Evolutionary conservation across 139 green algal species (phyloP), one percentile per base, ranked within the genome.

Genomic region (Mesostigma viride): DNA sequence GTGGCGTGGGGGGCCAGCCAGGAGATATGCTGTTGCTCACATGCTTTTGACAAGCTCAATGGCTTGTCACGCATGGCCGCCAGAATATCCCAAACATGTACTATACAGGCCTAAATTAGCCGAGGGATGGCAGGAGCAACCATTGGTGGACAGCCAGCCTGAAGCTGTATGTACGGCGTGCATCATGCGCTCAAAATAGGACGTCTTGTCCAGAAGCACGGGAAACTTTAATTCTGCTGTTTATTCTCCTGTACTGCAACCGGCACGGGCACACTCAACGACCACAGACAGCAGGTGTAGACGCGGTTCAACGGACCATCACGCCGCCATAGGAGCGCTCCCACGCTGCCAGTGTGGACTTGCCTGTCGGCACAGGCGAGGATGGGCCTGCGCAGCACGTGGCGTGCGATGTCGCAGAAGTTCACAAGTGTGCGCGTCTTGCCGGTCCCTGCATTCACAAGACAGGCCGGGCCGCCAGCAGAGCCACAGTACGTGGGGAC

Each of bases 341-440:
- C 6, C 36, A 11, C 11, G 36, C 36, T 11, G 6, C 11, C 11
- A 48, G 6, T 6, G 6, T 6, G 0, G 5, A 62, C 40, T 24
- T 6, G 32, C 63, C 63, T 69, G 35, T 76, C 69, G 5, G 69
- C 69, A 31, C 70, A 77, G 2, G 70, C 70, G 3, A 77, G 64
- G 3, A 77, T 33, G 40, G 40, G 40, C 40, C 14, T 51, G 40
- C 14, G 40, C 3, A n/a, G n/a, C n/a, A n/a, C n/a, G n/a, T n/a
- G n/a, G n/a, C n/a, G n/a, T n/a, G n/a, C n/a, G n/a, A n/a, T n/a
- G n/a, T n/a, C n/a, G n/a, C n/a, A n/a, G n/a, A n/a, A n/a, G n/a
- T n/a, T n/a, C n/a, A 80, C 68, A 0, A 76, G 62, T 1, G 74
- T 80, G 45, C 58, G 56, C 24, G 72, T 79, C 67, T 79, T 79